phyloP scores from a whole-genome alignment of 1,284 basidiomycete genomes.

The Anthracocystis walkeri region DNA sequence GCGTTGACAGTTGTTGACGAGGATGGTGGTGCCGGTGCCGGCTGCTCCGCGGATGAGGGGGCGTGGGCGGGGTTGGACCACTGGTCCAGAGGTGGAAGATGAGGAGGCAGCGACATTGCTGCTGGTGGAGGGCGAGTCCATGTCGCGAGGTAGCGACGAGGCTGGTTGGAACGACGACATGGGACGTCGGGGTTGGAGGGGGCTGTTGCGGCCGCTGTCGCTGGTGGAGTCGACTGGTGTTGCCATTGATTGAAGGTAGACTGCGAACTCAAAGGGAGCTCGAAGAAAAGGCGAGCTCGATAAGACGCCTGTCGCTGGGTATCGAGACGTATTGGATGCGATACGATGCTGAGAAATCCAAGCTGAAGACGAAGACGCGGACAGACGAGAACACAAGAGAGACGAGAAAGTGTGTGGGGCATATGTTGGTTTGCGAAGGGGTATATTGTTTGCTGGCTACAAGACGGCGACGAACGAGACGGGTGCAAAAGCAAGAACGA shows the following conservation, averaged over 20 bases:
- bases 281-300: background rate
- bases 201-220: background rate
- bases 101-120: background rate
- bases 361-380: too few species aligned
- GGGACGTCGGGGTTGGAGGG: conserved; percentile 11
- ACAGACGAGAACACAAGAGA: background rate
- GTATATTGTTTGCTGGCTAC: conserved; percentile 7
- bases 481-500: background rate
- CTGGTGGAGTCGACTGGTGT: background rate
- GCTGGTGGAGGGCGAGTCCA: conserved; percentile 3
- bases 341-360: background rate
- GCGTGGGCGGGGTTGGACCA: conserved; percentile 44
- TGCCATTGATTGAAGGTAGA: background rate
- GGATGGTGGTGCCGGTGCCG: conserved; percentile 55
- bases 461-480: background rate
- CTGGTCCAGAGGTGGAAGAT: background rate
- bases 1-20: conserved; percentile 73
- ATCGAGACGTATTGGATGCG: background rate
- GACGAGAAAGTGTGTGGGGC: too few species aligned
- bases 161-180: conserved; percentile 51
- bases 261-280: background rate
- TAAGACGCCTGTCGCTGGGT: background rate
- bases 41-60: conserved; percentile 56
- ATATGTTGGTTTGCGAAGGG: background rate
- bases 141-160: conserved; percentile 29